phyloP scores from a whole-genome alignment of 1,139 yeast species.

The Scheffersomyces quercinus region DNA sequence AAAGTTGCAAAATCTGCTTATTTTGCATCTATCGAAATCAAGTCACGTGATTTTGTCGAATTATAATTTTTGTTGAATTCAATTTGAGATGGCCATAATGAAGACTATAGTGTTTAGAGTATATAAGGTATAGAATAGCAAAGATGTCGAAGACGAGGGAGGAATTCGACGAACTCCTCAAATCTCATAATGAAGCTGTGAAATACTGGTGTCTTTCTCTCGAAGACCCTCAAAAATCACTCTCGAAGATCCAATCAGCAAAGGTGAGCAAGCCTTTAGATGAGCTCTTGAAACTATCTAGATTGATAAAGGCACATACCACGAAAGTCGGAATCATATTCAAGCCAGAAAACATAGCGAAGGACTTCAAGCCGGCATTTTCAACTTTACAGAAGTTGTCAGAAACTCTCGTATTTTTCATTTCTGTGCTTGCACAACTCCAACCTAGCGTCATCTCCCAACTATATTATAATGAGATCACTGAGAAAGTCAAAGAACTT shows the following conservation, averaged over 20 bases:
- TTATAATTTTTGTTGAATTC: too few relatives aligned
- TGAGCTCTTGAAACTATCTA: constrained; percentile 59
- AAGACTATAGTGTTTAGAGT: neutral
- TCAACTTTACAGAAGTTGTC: constrained; percentile 53
- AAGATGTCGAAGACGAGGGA: constrained; percentile 10
- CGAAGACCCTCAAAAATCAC: constrained; percentile 4
- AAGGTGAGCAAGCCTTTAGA: constrained; percentile 46
- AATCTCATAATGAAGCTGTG: constrained; percentile 37
- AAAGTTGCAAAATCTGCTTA: neutral
- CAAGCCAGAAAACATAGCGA: constrained; percentile 54
- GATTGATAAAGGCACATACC: constrained; percentile 70
- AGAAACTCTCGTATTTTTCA: constrained; percentile 43
- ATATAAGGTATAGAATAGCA: neutral
- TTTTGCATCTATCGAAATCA: too few relatives aligned
- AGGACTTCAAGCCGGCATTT: constrained; percentile 47
- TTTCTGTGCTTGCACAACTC: constrained; percentile 47
- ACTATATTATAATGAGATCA: constrained; percentile 42
- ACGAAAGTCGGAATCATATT: constrained; percentile 79
- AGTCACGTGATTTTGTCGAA: too few relatives aligned
- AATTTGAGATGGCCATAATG: too few relatives aligned
- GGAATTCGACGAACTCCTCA: constrained; percentile 29
- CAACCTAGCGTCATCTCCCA: constrained; percentile 34
- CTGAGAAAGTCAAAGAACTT: constrained; percentile 27
- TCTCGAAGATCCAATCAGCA: constrained; percentile 29
- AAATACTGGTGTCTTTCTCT: constrained; percentile 29